phyloP scores from a whole-genome alignment of 1,284 basidiomycete genomes.

The Exobasidium cylindrosporum region DNA sequence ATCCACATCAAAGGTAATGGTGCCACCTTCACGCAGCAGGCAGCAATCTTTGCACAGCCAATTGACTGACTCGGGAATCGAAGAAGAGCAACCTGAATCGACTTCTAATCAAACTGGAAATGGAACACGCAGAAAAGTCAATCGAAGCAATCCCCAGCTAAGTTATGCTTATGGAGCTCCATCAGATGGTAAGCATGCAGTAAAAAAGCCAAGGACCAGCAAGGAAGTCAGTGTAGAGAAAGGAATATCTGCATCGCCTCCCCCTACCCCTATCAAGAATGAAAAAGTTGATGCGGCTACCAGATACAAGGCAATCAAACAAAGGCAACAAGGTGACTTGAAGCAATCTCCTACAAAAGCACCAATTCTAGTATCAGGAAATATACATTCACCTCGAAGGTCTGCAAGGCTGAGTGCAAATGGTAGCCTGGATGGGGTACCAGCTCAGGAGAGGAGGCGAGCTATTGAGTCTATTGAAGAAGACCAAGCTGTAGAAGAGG shows the following conservation, averaged over 20 bases:
- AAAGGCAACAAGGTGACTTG: neutral
- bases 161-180: conserved; percentile 6
- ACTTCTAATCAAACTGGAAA: neutral
- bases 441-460: neutral
- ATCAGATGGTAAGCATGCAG: neutral
- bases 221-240: neutral
- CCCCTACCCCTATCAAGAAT: neutral
- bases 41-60: neutral
- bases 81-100: neutral
- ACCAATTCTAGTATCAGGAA: neutral
- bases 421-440: conserved; percentile 6
- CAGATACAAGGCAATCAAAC: neutral
- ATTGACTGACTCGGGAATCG: neutral
- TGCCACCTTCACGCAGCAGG: neutral
- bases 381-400: neutral
- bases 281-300: neutral
- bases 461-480: neutral
- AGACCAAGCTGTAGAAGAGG: conserved; percentile 1
- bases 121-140: neutral
- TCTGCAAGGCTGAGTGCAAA: conserved; percentile 1
- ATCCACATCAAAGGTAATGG: neutral
- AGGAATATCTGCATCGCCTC: neutral
- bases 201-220: conserved; percentile 5
- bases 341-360: neutral
- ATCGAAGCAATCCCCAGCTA: conserved; percentile 1